Percentiles rank a stretch among this genome's conserved stretches.
These are phyloP conservation scores for Myxozyma lipomycoides DNA, from an alignment of 805 yeast genomes.

Conservation along the genomic window DNA sequence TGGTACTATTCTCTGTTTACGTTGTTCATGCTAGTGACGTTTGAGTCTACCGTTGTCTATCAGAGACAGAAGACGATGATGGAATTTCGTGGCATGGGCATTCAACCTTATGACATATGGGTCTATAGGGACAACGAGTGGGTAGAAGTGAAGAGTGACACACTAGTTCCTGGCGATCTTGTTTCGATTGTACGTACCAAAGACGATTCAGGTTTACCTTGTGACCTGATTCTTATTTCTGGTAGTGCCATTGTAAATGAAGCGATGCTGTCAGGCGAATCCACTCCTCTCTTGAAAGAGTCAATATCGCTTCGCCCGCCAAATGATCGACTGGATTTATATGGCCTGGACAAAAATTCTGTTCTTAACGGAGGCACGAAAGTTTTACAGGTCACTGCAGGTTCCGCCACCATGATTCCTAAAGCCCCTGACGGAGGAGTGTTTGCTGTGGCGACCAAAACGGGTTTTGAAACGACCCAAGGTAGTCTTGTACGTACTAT, in stretches of 20 bases:
- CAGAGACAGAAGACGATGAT: constrained; percentile 92
- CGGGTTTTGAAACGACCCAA: constrained; percentile 98
- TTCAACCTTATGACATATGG: constrained; percentile 79
- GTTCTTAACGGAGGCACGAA: constrained; percentile 93
- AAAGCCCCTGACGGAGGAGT: constrained; percentile 90
- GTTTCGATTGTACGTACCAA: constrained; percentile 67
- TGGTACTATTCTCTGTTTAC: constrained; percentile 95
- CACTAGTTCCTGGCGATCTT: constrained; percentile 81
- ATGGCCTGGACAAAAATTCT: constrained; percentile 85
- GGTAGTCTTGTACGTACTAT: constrained; percentile 96
- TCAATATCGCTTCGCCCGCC: constrained; percentile 79
- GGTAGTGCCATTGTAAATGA: constrained; percentile 96
- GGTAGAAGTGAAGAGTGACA: constrained; percentile 64
- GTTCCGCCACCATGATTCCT: constrained; percentile 47
- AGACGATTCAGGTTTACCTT: constrained; percentile 90
- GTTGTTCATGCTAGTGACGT: constrained; percentile 83
- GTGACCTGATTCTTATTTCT: constrained; percentile 79
- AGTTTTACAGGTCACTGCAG: constrained; percentile 68
- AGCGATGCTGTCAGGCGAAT: constrained; percentile 98
- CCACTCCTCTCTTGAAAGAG: constrained; percentile 93
- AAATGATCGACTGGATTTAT: constrained; percentile 62
- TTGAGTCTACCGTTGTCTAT: constrained; percentile 91
- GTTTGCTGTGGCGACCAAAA: constrained; percentile 79
- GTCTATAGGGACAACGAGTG: constrained; percentile 69
- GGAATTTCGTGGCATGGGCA: constrained; percentile 96